Percentiles rank a stretch among this genome's conserved stretches.
These are phyloP conservation scores for Aspergillus pseudoviridinutans DNA, from an alignment of 2,329 filamentous ascomycete genomes.

Conservation along the genomic window DNA sequence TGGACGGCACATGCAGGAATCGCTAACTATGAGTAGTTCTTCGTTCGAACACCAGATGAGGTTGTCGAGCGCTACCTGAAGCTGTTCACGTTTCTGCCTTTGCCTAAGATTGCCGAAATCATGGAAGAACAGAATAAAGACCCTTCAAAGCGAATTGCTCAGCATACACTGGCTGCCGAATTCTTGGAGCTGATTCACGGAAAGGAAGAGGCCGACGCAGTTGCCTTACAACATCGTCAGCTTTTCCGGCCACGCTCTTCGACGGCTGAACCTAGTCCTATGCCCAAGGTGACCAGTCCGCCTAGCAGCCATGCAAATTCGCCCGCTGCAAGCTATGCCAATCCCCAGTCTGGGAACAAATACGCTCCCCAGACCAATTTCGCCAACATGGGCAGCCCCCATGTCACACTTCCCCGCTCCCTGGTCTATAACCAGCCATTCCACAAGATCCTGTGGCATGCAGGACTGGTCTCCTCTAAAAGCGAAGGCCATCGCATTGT, in stretches of 20 bases:
- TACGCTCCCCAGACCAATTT: constrained; percentile 39
- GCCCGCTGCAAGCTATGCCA: constrained; percentile 22
- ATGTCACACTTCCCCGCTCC: constrained; percentile 47
- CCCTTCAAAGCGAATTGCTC: constrained; percentile 69
- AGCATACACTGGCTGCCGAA: constrained; percentile 78
- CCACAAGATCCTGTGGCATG: constrained; percentile 48
- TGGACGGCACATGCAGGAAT: too few species aligned
- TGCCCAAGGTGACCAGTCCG: constrained; percentile 17
- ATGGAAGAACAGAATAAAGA: constrained; percentile 66
- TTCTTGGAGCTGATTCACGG: constrained; percentile 79
- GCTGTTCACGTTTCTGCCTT: constrained; percentile 83
- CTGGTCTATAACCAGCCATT: constrained; percentile 48
- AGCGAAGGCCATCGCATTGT: constrained; percentile 51
- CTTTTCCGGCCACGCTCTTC: constrained; percentile 39
- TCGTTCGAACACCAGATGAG: constrained; percentile 74
- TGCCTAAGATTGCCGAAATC: constrained; percentile 60
- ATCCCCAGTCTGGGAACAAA: constrained; percentile 34
- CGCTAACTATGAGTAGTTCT: constrained; percentile 57
- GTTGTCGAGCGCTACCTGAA: constrained; percentile 80
- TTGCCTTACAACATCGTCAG: constrained; percentile 55
- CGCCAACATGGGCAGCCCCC: constrained; percentile 33
- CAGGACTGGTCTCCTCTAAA: constrained; percentile 49
- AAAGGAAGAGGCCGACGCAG: constrained; percentile 56
- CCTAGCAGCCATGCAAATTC: constrained; percentile 17
- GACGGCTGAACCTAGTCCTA: constrained; percentile 31